A percentile compares a stretch with the other conserved stretches of the same genome.
These are phyloP conservation scores for Solanum tarapatanum DNA, from an alignment of 257 asterid species.

Conservation along the genomic window DNA sequence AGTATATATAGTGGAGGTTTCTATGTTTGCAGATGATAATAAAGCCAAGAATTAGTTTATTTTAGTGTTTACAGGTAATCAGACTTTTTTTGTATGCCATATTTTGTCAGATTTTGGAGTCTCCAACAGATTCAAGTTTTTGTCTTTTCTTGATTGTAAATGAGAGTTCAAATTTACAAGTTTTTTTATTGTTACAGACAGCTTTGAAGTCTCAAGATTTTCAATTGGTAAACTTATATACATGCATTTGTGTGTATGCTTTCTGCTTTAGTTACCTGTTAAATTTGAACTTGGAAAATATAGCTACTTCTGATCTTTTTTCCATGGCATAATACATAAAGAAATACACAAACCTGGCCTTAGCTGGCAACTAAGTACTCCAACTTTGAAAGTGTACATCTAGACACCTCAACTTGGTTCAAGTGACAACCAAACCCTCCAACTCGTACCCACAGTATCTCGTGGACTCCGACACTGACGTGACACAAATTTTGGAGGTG, in stretches of 20 bases:
- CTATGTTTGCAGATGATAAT: not conserved
- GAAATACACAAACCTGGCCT: not conserved
- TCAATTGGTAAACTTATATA: not conserved
- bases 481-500: not conserved
- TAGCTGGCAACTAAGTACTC: not conserved
- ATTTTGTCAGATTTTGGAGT: constrained; percentile 20
- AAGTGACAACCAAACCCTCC: not conserved
- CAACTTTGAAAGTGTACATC: not conserved
- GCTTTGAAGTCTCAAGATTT: not conserved
- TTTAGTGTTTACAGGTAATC: not conserved
- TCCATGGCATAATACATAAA: not conserved
- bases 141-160: constrained; percentile 2
- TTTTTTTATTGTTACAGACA: not conserved
- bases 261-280: not conserved
- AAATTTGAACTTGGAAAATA: not conserved
- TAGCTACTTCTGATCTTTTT: not conserved
- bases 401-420: not conserved
- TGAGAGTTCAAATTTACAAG: not conserved
- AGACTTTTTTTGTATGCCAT: constrained; percentile 6
- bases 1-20: not conserved
- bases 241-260: not conserved
- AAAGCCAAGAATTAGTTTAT: constrained; percentile 21
- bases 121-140: not conserved
- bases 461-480: not conserved
- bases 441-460: not conserved